Percentiles rank a stretch among this genome's conserved stretches.
These are phyloP conservation scores for Albugo laibachii DNA, from an alignment of 352 stramenopile genomes.

Conservation along the genomic window DNA sequence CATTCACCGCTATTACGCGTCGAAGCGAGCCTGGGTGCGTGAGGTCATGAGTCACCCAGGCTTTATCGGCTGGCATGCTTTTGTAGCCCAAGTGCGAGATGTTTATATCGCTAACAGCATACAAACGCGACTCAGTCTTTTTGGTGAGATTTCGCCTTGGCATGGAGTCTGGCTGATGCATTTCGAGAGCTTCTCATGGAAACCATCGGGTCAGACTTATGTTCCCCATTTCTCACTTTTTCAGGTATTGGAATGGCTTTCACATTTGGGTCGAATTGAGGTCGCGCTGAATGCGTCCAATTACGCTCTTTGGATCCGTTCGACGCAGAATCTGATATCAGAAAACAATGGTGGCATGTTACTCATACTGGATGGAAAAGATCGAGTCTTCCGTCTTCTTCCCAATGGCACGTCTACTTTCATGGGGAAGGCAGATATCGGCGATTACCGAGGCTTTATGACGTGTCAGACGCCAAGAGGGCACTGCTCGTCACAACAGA, in stretches of 20 bases:
- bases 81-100: conserved; percentile 49
- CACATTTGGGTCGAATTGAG: conserved; percentile 21
- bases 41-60: conserved; percentile 25
- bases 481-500: no score
- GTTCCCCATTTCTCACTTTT: conserved; percentile 16
- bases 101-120: conserved; percentile 16
- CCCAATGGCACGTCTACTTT: conserved; percentile 25
- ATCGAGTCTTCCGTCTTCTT: conserved; percentile 32
- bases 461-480: no score
- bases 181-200: conserved; percentile 20
- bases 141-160: conserved; percentile 8
- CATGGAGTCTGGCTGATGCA: conserved; percentile 33
- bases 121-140: background rate
- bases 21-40: conserved; percentile 21
- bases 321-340: conserved; percentile 11
- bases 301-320: conserved; percentile 17
- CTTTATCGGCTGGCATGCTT: conserved; percentile 29
- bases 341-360: conserved; percentile 15
- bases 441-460: conserved; percentile 43
- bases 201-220: conserved; percentile 6
- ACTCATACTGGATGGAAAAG: conserved; percentile 34
- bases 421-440: conserved; percentile 9
- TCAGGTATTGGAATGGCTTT: conserved; percentile 22
- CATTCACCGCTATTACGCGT: conserved; percentile 21
- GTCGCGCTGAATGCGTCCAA: conserved; percentile 19